These are phyloP conservation scores for Coccomyxa sp. DNA, from an alignment of 139 green algal genomes.

Conservation along the genomic window DNA sequence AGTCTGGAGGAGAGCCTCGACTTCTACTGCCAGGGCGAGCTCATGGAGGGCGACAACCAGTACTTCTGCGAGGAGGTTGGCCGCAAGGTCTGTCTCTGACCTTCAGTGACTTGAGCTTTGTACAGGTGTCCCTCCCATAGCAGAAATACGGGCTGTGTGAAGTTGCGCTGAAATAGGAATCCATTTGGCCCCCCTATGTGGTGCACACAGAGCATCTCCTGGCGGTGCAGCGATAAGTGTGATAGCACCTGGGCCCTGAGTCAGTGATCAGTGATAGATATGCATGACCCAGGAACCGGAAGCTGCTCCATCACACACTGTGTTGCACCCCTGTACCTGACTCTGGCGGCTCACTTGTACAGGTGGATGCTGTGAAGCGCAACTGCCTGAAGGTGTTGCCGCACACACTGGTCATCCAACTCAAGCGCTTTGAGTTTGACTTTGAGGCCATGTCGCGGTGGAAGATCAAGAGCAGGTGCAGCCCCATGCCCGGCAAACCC, in stretches of 20 bases:
- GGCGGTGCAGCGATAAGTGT: no score
- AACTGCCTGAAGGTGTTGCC: slow-evolving; percentile 69
- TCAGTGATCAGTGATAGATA: no score
- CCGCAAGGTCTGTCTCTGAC: slow-evolving; percentile 43
- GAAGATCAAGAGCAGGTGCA: slow-evolving; percentile 56
- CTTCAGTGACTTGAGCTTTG: no score
- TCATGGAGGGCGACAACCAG: slow-evolving; percentile 93
- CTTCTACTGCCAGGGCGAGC: slow-evolving; percentile 71
- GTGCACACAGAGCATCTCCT: no score
- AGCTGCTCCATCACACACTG: no score
- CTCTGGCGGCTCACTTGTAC: no score
- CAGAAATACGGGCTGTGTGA: not conserved
- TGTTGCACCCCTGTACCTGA: no score
- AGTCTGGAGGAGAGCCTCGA: slow-evolving; percentile 64
- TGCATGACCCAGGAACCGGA: no score
- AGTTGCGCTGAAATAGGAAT: not conserved
- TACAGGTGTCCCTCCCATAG: not conserved
- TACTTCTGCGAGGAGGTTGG: slow-evolving; percentile 79
- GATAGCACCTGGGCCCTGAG: no score
- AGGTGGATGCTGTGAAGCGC: slow-evolving; percentile 72
- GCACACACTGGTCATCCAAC: slow-evolving; percentile 70
- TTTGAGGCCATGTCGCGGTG: slow-evolving; percentile 70
- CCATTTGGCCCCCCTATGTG: not conserved
- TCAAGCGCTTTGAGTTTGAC: slow-evolving; percentile 89
- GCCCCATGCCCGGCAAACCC: not conserved